These are phyloP conservation scores for Zarea fungicola DNA, from an alignment of 2,329 filamentous ascomycete species.

Conservation along the genomic window DNA sequence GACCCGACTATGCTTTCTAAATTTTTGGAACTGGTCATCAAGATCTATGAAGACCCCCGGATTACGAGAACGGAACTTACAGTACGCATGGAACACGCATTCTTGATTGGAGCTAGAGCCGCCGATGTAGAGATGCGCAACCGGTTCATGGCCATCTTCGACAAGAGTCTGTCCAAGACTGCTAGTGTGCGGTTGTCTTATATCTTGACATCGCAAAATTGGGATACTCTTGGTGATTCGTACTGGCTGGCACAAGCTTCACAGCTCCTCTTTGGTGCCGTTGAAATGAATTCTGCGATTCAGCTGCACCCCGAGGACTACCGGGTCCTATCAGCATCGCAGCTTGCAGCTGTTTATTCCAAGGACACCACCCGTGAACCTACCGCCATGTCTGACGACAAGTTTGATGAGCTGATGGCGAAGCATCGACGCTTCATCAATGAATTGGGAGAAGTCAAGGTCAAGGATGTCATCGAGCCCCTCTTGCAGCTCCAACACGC, in stretches of 20 bases:
- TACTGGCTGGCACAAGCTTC: slow-evolving; percentile 97
- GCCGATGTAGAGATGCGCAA: slow-evolving; percentile 96
- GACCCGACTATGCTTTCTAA: slow-evolving; percentile 84
- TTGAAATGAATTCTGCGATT: slow-evolving; percentile 76
- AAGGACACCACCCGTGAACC: slow-evolving; percentile 63
- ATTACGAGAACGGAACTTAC: slow-evolving; percentile 93
- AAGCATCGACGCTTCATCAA: slow-evolving; percentile 77
- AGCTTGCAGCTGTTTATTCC: slow-evolving; percentile 66
- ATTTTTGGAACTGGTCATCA: slow-evolving; percentile 92
- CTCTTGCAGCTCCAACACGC: slow-evolving; percentile 88
- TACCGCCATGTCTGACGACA: slow-evolving; percentile 72
- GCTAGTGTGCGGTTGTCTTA: slow-evolving; percentile 86
- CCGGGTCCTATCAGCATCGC: slow-evolving; percentile 66
- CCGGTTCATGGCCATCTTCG: slow-evolving; percentile 93
- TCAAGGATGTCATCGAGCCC: slow-evolving; percentile 84
- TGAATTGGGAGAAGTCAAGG: slow-evolving; percentile 79
- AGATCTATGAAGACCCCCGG: slow-evolving; percentile 96
- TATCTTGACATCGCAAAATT: slow-evolving; percentile 87
- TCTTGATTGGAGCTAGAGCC: slow-evolving; percentile 89
- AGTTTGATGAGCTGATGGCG: slow-evolving; percentile 72
- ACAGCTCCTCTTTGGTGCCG: slow-evolving; percentile 83
- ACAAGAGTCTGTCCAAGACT: slow-evolving; percentile 87
- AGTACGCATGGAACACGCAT: slow-evolving; percentile 95
- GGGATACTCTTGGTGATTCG: slow-evolving; percentile 89
- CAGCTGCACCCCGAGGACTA: slow-evolving; percentile 83